Evolutionary conservation across 176 grass and related monocot species (phyloP).

Genomic region (Chloris gayana): DNA sequence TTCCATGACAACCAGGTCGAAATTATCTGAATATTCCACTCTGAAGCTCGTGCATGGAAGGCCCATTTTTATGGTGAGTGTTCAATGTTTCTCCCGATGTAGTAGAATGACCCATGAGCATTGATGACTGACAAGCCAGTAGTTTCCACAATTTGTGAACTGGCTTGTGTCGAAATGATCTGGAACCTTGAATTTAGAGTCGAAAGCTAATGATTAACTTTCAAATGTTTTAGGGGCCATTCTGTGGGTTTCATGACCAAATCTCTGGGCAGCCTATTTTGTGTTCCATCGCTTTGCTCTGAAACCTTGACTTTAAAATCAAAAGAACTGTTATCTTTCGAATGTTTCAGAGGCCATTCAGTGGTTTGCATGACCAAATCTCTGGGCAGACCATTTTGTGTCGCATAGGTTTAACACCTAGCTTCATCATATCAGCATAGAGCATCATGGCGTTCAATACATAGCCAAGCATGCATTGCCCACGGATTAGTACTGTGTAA

Average conservation of each 20-base stretch:
- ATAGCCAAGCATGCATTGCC: constrained; percentile 61
- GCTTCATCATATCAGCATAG: constrained; percentile 65
- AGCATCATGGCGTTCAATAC: constrained; percentile 64
- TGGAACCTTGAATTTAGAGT: constrained; percentile 11
- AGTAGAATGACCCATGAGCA: background rate
- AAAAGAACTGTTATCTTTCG: constrained; percentile 20
- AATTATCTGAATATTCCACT: background rate
- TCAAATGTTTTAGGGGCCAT: constrained; percentile 30
- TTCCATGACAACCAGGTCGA: constrained; percentile 1
- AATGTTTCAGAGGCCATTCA: constrained; percentile 36
- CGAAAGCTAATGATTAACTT: constrained; percentile 21
- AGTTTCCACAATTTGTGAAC: constrained; percentile 20
- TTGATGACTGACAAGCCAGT: background rate
- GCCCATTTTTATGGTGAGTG: background rate
- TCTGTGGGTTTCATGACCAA: constrained; percentile 37
- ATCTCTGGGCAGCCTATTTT: constrained; percentile 40
- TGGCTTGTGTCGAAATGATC: constrained; percentile 5
- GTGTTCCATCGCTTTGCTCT: constrained; percentile 26
- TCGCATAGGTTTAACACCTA: constrained; percentile 46
- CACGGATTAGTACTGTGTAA: constrained; percentile 58
- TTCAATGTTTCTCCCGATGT: background rate
- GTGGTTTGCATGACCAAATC: constrained; percentile 46
- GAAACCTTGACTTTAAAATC: constrained; percentile 11
- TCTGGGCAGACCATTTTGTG: constrained; percentile 40
- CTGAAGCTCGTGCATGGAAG: background rate